Base-by-base conservation (phyloP, 495 filamentous ascomycete species). In the Platismatia glauca region DNA sequence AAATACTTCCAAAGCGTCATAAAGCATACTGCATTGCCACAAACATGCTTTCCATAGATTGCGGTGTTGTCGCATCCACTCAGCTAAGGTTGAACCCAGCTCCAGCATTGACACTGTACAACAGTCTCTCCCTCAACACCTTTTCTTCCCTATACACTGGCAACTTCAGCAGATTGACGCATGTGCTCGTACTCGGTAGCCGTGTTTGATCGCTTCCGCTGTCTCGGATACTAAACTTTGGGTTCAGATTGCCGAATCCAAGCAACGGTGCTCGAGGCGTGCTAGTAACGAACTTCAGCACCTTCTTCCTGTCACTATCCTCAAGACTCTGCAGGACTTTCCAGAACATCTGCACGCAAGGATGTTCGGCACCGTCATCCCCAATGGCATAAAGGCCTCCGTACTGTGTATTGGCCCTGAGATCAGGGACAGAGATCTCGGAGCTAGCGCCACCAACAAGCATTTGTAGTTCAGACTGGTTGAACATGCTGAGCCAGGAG, bases 401-500 rank as follows among this genome's bases (percentile, higher is more conserved):
- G 68, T 97, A 99, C 7, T 79, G 74, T 0, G 95, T 97, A 72
- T 99, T 87, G 18, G 75, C 80, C n/a, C 92, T 81, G 52, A 97
- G 78, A 69, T 99, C 95, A 33, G 87, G 82, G 48, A 99, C 84
- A 68, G 96, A 86, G 64, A 97, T 93, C 50, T 90, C 85, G 22
- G 86, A 86, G 31, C 81, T 83, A 68, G 93, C 89, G 61, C 94
- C 94, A 64, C 90, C 89, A 18, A 98, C 86, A 12, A 98, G 83
- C 0, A 90, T 94, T 72, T 98, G 94, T 27, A 98, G 79, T 68
- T 98, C 94, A 11, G 82, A 79, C 67, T 97, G 94, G 72, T 98
- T 98, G 79, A 99, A 99, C 94, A 99, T 99, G 66, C 84, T 89
- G 5, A 99, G 79, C 94, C 94, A 99, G 4, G 82, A 81, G 0